Base-by-base conservation (phyloP, 768 basidiomycete species). In the Coprinellus aureogranulatus region DNA sequence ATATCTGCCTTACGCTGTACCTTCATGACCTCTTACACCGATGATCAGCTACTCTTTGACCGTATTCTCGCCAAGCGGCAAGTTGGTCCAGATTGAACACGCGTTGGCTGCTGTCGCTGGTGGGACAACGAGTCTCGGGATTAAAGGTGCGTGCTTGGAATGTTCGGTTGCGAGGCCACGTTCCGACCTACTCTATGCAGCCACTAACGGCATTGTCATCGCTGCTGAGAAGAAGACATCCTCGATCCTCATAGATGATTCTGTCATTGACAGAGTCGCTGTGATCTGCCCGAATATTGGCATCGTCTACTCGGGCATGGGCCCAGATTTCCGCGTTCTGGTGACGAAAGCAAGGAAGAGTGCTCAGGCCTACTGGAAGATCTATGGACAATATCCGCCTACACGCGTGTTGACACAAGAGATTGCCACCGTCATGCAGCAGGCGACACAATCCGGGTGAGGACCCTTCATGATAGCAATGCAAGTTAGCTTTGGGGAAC, bases 151-250 rank as follows among this genome's bases (percentile, higher is more conserved):
- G 76, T 57, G 55, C 51, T 45, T 53, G 25, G 11, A n/a, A 25
- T 49, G 50, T 52, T 60, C 50, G 44, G 44, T 34, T 30, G 18
- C 30, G 20, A n/a, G 40, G 67, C 53, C 50, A 34, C 52, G 23
- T 52, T 27, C 50, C 44, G 47, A 48, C 4, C 37, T 58, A 52
- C 59, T 51, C 42, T 42, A 12, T 56, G 56, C 61, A 98, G 97
- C 97, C 27, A 92, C 97, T 42, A 99, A 99, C 74, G 97, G 97
- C 58, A 96, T 99, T 68, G 97, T 99, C 62, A 93, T 99, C 65
- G 96, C 97, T 40, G 98, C 97, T 5, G 97, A 98, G 79, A 99
- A 99, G 88, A 98, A 98, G 79, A 86, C 94, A 11, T 93, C 96
- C 20, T 99, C 97, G 11, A 88, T 98, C 68, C 84, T 99, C 65